Conservation (phyloP, 768 basidiomycete species). For the Lyophyllum decastes region DNA sequence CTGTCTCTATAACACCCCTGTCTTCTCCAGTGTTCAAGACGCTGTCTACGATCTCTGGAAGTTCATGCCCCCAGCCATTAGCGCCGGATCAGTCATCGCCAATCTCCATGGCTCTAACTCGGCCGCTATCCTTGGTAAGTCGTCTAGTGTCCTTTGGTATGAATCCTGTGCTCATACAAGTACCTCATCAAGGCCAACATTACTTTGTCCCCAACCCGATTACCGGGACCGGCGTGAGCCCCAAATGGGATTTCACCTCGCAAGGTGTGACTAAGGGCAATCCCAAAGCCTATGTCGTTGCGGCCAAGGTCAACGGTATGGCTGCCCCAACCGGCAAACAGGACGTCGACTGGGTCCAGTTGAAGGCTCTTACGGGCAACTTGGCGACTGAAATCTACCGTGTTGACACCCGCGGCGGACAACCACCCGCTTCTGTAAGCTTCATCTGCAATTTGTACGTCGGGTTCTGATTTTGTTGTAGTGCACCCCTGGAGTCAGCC, state of each 20-base stretch:
- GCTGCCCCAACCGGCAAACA: conserved; percentile 38
- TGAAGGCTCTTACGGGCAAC: conserved; percentile 46
- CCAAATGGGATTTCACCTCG: conserved; percentile 60
- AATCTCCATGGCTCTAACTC: conserved; percentile 9
- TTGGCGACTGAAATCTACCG: conserved; percentile 55
- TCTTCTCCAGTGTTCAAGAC: conserved; percentile 31
- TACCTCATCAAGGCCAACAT: conserved; percentile 40
- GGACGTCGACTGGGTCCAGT: conserved; percentile 59
- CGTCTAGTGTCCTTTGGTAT: not conserved
- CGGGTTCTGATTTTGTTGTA: conserved; percentile 10
- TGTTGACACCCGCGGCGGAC: conserved; percentile 52
- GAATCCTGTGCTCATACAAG: not conserved
- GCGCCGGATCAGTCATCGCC: conserved; percentile 9
- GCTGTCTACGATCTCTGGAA: conserved; percentile 29
- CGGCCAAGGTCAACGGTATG: conserved; percentile 40
- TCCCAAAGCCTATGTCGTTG: conserved; percentile 47
- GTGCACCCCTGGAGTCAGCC: conserved; percentile 40
- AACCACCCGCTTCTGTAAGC: conserved; percentile 51
- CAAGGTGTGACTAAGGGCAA: conserved; percentile 39
- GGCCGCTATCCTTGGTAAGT: conserved; percentile 24
- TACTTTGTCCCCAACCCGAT: conserved; percentile 54
- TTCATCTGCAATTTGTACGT: not conserved
- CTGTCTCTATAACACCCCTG: conserved; percentile 36
- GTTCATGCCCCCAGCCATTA: conserved; percentile 7
- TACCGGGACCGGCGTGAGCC: conserved; percentile 40